A percentile compares a stretch with the other conserved stretches of the same genome.
phyloP scores from a whole-genome alignment of 108 stramenopile species.

The Schizochytrium sp. region DNA sequence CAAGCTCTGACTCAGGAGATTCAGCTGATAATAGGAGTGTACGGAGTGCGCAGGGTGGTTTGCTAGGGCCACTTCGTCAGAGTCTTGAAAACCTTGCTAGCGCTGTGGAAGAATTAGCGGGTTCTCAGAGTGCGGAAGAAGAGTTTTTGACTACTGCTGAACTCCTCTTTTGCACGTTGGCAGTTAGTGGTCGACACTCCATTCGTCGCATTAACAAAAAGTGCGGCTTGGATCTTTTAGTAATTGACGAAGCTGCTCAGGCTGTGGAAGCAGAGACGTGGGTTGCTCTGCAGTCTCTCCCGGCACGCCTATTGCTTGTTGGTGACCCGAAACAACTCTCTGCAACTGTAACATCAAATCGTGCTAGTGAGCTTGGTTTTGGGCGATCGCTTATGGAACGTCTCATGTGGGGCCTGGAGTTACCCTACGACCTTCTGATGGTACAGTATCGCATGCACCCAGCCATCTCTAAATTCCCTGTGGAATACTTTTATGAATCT shows the following conservation, averaged over 20 bases:
- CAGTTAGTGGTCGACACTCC: constrained; percentile 25
- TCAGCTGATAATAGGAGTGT: background rate
- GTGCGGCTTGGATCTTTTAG: constrained; percentile 75
- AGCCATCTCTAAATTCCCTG: constrained; percentile 86
- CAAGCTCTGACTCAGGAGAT: background rate
- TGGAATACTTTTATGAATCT: constrained; percentile 87
- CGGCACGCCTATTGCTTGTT: constrained; percentile 80
- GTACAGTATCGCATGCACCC: constrained; percentile 97
- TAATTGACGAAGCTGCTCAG: constrained; percentile 93
- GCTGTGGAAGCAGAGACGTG: constrained; percentile 86
- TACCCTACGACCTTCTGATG: constrained; percentile 83
- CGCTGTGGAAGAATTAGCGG: constrained; percentile 37
- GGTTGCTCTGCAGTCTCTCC: constrained; percentile 79
- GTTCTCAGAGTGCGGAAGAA: constrained; percentile 13
- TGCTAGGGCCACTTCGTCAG: background rate
- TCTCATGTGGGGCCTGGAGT: constrained; percentile 19
- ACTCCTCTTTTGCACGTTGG: constrained; percentile 62
- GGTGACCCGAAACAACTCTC: constrained; percentile 92
- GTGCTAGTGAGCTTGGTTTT: background rate
- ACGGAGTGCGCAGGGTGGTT: background rate
- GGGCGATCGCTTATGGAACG: constrained; percentile 51
- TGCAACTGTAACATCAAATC: constrained; percentile 77
- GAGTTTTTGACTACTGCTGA: constrained; percentile 64
- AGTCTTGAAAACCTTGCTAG: background rate
- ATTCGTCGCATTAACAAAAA: background rate